Evolutionary conservation across 257 asterid species (phyloP).

Genomic region (Solanum tarapatanum): DNA sequence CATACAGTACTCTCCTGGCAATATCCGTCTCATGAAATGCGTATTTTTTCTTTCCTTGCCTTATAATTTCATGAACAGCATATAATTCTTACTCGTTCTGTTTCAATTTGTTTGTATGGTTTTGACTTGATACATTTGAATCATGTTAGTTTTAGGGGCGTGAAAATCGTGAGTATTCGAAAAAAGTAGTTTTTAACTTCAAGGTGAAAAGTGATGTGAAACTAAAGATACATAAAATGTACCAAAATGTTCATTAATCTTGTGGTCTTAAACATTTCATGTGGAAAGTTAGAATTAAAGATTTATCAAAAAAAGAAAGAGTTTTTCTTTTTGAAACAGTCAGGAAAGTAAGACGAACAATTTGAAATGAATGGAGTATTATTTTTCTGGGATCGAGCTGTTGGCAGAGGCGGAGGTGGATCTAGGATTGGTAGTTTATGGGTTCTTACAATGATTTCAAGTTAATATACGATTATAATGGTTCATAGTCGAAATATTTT

Average conservation of each 20-base stretch:
- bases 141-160: neutral
- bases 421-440: neutral
- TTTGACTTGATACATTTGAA: neutral
- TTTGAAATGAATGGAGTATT: neutral
- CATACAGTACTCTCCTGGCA: constrained; percentile 86
- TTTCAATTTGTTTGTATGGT: neutral
- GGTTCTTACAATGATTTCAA: neutral
- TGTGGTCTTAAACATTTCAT: neutral
- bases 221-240: neutral
- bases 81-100: neutral
- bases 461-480: neutral
- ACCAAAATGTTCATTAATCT: neutral
- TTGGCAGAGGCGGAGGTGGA: neutral
- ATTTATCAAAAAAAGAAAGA: neutral
- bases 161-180: neutral
- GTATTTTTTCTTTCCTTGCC: constrained; percentile 18
- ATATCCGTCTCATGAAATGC: constrained; percentile 84
- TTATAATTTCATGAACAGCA: neutral
- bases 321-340: neutral
- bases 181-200: neutral
- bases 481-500: neutral
- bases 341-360: neutral
- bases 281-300: neutral
- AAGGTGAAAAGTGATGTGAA: neutral
- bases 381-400: neutral